Evolutionary conservation across 345 rosid species (phyloP).

Genomic region (Brassica rapa): DNA sequence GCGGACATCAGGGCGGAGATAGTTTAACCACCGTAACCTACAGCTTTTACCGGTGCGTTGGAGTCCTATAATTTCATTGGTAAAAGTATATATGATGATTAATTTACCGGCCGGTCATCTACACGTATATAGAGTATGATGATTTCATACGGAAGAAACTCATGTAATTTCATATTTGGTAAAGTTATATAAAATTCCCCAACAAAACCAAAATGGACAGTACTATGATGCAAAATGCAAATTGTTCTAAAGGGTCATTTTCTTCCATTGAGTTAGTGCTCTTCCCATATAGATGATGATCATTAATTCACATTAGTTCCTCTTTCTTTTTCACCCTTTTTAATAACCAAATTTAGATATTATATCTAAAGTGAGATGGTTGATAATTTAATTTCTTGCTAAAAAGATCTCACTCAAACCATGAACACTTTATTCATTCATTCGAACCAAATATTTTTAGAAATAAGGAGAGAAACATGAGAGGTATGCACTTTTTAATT

Average conservation of each 20-base stretch:
- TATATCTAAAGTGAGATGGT: conserved; percentile 25
- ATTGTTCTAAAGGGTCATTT: conserved; percentile 39
- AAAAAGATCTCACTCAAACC: conserved; percentile 18
- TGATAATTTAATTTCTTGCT: conserved; percentile 28
- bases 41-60: conserved; percentile 96
- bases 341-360: conserved; percentile 19
- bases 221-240: conserved; percentile 39
- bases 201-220: conserved; percentile 10
- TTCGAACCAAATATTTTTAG: conserved; percentile 1
- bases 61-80: conserved; percentile 56
- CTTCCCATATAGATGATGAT: conserved; percentile 40
- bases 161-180: conserved; percentile 20
- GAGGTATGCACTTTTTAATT: conserved; percentile 38
- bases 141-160: conserved; percentile 39
- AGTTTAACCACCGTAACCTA: conserved; percentile 89
- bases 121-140: conserved; percentile 18
- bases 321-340: conserved; percentile 27
- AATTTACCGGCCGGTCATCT: conserved; percentile 21
- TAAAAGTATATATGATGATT: conserved; percentile 19
- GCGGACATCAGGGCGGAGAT: conserved; percentile 89
- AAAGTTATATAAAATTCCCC: conserved; percentile 28
- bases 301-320: conserved; percentile 39
- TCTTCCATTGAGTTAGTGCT: conserved; percentile 48
- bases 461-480: conserved; percentile 28
- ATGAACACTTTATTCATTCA: conserved; percentile 22